Percentiles rank a stretch among this genome's conserved stretches.
These are phyloP conservation scores for Plasmodium gallinaceum DNA, from an alignment of 169 alveolate species.

Conservation along the genomic window DNA sequence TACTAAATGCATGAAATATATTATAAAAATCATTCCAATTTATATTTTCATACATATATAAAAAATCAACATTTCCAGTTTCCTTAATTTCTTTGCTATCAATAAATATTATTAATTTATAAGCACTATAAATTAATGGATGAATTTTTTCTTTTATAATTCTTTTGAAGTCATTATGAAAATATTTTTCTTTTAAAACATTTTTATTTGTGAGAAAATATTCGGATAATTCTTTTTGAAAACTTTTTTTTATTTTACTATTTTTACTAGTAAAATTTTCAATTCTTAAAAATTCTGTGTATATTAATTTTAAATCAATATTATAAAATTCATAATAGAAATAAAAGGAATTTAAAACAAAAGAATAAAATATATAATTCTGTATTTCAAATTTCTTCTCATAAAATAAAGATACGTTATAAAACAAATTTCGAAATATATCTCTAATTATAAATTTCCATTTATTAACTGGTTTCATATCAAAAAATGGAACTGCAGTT, in stretches of 20 bases:
- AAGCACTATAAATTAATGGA: conserved; percentile 46
- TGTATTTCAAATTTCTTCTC: conserved; percentile 13
- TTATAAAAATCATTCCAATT: conserved; percentile 7
- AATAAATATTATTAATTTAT: conserved; percentile 57
- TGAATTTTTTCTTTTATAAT: conserved; percentile 57
- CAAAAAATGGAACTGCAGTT: conserved; percentile 70
- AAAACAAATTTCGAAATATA: conserved; percentile 32
- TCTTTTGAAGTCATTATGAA: conserved; percentile 49
- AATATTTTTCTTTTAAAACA: conserved; percentile 13
- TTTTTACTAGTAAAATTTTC: conserved; percentile 9
- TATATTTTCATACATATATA: neutral
- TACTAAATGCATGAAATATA: conserved; percentile 24
- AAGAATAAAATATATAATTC: conserved; percentile 54
- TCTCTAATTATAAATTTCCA: conserved; percentile 42
- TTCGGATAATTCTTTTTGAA: conserved; percentile 14
- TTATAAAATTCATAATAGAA: conserved; percentile 51
- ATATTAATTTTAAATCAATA: conserved; percentile 24
- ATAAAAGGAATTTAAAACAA: conserved; percentile 69
- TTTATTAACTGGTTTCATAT: conserved; percentile 37
- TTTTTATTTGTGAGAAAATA: neutral
- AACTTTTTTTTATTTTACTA: conserved; percentile 12
- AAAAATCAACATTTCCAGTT: conserved; percentile 20
- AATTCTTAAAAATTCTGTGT: conserved; percentile 20
- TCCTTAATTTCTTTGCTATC: conserved; percentile 58
- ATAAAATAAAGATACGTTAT: conserved; percentile 25